These are phyloP conservation scores for Hypomyces rosellus DNA, from an alignment of 2,329 filamentous ascomycete genomes.

Conservation along the genomic window DNA sequence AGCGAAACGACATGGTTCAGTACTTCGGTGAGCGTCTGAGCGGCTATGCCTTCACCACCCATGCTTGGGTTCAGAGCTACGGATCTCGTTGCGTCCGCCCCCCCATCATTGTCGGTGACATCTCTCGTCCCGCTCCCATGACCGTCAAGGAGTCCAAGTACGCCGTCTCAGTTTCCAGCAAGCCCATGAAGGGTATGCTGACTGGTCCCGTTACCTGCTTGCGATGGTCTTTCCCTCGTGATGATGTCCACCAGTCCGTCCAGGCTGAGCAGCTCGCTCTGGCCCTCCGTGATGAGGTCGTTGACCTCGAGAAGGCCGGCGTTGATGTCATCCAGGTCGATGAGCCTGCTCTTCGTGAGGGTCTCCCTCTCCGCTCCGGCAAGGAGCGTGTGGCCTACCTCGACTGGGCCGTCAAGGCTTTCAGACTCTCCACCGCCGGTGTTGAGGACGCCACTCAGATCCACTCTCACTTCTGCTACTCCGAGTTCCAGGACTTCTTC, in stretches of 20 bases:
- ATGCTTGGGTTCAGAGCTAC: conserved; percentile 98
- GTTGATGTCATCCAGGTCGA: conserved; percentile 99
- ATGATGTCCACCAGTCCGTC: conserved; percentile 97
- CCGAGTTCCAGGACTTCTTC: conserved; percentile 99
- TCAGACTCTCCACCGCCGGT: conserved; percentile 90
- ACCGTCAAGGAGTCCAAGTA: conserved; percentile 99
- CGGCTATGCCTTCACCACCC: conserved; percentile 97
- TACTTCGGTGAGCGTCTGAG: conserved; percentile 98
- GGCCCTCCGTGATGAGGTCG: conserved; percentile 94
- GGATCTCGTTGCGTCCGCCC: conserved; percentile 97
- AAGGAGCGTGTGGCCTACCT: conserved; percentile 96
- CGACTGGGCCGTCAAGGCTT: conserved; percentile 93
- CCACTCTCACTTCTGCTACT: conserved; percentile 99
- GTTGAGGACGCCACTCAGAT: conserved; percentile 97
- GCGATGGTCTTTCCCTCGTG: conserved; percentile 99
- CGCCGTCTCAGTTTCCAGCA: conserved; percentile 89
- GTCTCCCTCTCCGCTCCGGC: conserved; percentile 91
- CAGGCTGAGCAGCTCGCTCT: conserved; percentile 98
- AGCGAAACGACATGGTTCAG: conserved; percentile 99
- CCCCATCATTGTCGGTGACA: conserved; percentile 97
- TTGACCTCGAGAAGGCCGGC: conserved; percentile 95
- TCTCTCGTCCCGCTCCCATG: conserved; percentile 95
- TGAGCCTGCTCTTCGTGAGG: conserved; percentile 97
- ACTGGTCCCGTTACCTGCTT: conserved; percentile 98
- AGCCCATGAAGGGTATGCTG: conserved; percentile 99